Conservation (phyloP, 2,329 filamentous ascomycete genomes). For the Ophiocordyceps sinensis region DNA sequence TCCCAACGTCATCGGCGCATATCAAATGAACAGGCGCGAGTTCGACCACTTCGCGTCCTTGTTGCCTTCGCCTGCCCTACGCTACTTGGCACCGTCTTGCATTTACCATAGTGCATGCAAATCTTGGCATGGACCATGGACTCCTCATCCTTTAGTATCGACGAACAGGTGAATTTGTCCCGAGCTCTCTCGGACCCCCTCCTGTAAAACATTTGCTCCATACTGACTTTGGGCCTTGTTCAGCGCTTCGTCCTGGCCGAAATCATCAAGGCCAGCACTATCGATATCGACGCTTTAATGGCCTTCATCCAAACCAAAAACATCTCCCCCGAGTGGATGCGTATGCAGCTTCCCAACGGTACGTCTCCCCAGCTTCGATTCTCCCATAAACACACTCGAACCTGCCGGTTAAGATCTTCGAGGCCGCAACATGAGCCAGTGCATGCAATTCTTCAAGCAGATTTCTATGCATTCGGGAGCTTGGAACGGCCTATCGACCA, state of each 20-base stretch:
- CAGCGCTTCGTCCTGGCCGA: slow-evolving; percentile 44
- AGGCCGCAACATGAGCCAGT: slow-evolving; percentile 35
- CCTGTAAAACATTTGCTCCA: neutral
- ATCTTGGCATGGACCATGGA: neutral
- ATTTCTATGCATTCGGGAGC: slow-evolving; percentile 17
- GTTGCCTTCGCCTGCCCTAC: neutral
- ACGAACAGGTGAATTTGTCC: neutral
- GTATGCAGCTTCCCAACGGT: slow-evolving; percentile 33
- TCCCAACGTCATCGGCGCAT: no score
- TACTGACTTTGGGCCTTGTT: neutral
- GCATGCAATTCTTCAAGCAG: slow-evolving; percentile 23
- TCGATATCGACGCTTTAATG: slow-evolving; percentile 30
- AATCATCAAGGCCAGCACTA: slow-evolving; percentile 40
- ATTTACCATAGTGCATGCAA: neutral
- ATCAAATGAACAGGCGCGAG: neutral
- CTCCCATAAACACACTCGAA: neutral
- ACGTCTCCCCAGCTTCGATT: neutral
- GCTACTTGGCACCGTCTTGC: neutral
- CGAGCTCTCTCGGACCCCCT: neutral
- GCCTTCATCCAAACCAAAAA: slow-evolving; percentile 29
- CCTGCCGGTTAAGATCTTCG: neutral
- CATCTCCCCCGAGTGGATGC: slow-evolving; percentile 29
- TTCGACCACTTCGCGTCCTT: neutral
- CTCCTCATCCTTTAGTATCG: neutral
- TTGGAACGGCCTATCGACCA: slow-evolving; percentile 21